Evolutionary conservation across 768 basidiomycete species (phyloP).

Genomic region (Mycena olivaceomarginata): DNA sequence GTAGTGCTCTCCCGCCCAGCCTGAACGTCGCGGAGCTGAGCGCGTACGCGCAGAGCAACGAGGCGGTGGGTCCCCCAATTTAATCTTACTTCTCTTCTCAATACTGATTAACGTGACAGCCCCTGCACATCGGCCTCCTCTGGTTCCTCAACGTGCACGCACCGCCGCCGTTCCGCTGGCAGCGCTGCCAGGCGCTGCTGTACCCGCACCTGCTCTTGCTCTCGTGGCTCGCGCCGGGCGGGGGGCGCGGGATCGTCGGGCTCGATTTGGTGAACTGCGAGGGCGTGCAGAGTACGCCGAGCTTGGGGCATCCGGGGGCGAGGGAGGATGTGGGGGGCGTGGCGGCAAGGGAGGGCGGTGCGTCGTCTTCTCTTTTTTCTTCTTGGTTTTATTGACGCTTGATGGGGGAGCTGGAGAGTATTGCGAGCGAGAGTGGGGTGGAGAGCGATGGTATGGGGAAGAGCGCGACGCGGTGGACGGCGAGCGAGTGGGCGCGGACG

Average conservation of each 20-base stretch:
- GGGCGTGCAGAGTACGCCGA: slow-evolving; percentile 89
- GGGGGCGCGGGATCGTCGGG: slow-evolving; percentile 90
- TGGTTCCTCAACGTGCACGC: too few relatives aligned
- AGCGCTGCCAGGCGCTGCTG: slow-evolving; percentile 59
- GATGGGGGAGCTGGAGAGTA: slow-evolving; percentile 80
- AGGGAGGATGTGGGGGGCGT: slow-evolving; percentile 91
- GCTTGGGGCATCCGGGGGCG: slow-evolving; percentile 87
- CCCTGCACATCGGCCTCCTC: too few relatives aligned
- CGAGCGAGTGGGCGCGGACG: slow-evolving; percentile 27
- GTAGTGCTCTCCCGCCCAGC: slow-evolving; percentile 61
- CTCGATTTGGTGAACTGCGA: slow-evolving; percentile 92
- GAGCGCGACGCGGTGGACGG: slow-evolving; percentile 22
- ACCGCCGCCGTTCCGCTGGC: too few relatives aligned
- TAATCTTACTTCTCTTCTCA: not conserved
- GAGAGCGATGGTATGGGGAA: not conserved
- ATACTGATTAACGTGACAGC: not conserved
- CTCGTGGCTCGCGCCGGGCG: slow-evolving; percentile 91
- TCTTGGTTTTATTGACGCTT: slow-evolving; percentile 14
- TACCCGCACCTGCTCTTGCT: slow-evolving; percentile 91
- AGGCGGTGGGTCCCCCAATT: slow-evolving; percentile 60
- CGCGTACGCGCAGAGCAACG: slow-evolving; percentile 68
- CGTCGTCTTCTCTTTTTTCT: slow-evolving; percentile 35
- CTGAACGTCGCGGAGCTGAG: slow-evolving; percentile 68
- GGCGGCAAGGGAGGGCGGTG: slow-evolving; percentile 77
- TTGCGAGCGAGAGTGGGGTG: slow-evolving; percentile 48